Conservation (phyloP, 805 yeast genomes). For the Blastobotrys mokoenaii region DNA sequence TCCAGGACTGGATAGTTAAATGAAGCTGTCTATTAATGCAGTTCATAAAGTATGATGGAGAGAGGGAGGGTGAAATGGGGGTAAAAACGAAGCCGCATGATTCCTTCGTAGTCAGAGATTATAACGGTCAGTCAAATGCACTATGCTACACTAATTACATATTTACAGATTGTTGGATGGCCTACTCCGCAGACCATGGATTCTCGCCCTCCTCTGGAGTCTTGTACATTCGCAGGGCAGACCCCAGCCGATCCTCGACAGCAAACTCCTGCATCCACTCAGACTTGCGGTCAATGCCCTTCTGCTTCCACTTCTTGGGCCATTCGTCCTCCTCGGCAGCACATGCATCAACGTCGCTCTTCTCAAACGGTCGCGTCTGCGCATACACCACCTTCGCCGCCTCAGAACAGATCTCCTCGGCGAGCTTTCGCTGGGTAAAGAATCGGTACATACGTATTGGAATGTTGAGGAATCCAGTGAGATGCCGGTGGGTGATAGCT, state of each 20-base stretch:
- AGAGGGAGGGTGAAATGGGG: too few species aligned
- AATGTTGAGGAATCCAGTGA: constrained; percentile 68
- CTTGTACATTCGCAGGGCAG: constrained; percentile 33
- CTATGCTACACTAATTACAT: background rate
- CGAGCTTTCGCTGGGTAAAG: constrained; percentile 64
- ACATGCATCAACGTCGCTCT: constrained; percentile 35
- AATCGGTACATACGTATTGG: constrained; percentile 73
- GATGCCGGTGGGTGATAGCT: constrained; percentile 66
- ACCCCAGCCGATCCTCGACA: constrained; percentile 59
- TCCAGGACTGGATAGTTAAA: too few species aligned
- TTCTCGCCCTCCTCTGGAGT: constrained; percentile 7
- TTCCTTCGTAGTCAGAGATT: too few species aligned
- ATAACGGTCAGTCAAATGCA: background rate
- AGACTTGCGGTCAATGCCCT: constrained; percentile 62
- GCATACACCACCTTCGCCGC: constrained; percentile 49
- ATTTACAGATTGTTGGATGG: constrained; percentile 1
- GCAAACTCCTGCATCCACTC: constrained; percentile 81
- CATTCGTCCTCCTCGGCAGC: constrained; percentile 71
- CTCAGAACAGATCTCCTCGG: constrained; percentile 51
- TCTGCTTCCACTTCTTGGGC: constrained; percentile 77
- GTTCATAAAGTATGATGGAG: too few species aligned
- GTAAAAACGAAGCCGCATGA: too few species aligned
- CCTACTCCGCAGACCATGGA: too few species aligned
- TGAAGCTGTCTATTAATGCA: too few species aligned
- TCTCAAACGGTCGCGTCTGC: constrained; percentile 44